Conservation (phyloP, 352 stramenopile species). For the Saprolegnia parasitica region DNA sequence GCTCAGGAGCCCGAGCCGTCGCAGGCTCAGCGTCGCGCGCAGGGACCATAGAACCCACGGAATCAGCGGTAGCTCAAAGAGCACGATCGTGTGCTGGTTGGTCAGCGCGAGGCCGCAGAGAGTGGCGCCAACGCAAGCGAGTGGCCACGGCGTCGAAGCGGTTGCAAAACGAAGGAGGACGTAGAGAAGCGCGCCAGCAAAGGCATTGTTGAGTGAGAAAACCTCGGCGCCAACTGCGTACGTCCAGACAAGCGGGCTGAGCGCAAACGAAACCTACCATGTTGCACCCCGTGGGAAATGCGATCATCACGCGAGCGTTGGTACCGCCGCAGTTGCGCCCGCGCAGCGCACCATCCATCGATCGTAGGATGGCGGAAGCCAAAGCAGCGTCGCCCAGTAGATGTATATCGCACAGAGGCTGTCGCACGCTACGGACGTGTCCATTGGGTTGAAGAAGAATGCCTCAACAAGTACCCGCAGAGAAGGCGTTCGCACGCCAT, state of each 20-base stretch:
- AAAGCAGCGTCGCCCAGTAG: conserved; percentile 51
- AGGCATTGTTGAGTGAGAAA: conserved; percentile 95
- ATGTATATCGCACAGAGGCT: conserved; percentile 47
- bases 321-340: conserved; percentile 51
- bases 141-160: conserved; percentile 18
- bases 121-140: conserved; percentile 66
- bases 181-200: conserved; percentile 75
- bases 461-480: conserved; percentile 43
- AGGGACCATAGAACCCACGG: conserved; percentile 63
- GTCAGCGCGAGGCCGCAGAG: conserved; percentile 89
- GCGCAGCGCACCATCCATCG: conserved; percentile 34
- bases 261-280: conserved; percentile 74
- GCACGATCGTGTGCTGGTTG: conserved; percentile 95
- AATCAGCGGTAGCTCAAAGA: conserved; percentile 88
- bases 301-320: background rate
- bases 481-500: conserved; percentile 87
- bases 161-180: conserved; percentile 49
- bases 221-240: conserved; percentile 94
- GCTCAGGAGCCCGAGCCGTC: conserved; percentile 42
- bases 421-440: conserved; percentile 44
- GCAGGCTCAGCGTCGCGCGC: conserved; percentile 33
- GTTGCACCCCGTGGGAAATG: background rate
- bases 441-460: background rate
- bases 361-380: conserved; percentile 29
- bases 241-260: conserved; percentile 92